Evolutionary conservation across 2,329 filamentous ascomycete species (phyloP).

Genomic region (Aspergillus spinulosporus): DNA sequence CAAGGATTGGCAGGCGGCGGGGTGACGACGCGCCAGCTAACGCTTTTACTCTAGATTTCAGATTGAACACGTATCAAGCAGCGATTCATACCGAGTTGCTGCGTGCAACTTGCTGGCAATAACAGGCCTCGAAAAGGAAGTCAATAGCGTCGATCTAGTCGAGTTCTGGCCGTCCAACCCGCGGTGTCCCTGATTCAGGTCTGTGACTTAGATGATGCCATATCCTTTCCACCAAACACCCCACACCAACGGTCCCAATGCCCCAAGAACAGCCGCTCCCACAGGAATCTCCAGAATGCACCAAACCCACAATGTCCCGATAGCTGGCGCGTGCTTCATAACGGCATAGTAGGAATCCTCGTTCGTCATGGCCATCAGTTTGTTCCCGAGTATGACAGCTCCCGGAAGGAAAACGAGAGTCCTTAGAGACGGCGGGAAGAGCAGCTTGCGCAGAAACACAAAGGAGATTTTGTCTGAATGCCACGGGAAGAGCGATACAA

Average conservation of each 20-base stretch:
- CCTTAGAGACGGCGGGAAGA: constrained; percentile 36
- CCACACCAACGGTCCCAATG: constrained; percentile 53
- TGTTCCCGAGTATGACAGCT: constrained; percentile 60
- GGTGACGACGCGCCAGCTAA: neutral
- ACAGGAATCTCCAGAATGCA: constrained; percentile 82
- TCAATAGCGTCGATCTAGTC: too few relatives aligned
- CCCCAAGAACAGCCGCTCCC: constrained; percentile 60
- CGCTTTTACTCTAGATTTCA: too few relatives aligned
- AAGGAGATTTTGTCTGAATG: constrained; percentile 28
- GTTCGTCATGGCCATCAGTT: constrained; percentile 80
- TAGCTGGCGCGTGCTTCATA: constrained; percentile 86
- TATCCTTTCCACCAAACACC: constrained; percentile 57
- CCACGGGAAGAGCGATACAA: constrained; percentile 30
- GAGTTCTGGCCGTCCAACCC: neutral
- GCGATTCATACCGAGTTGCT: too few relatives aligned
- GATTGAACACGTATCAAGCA: too few relatives aligned
- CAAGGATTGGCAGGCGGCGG: neutral
- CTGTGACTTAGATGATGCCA: constrained; percentile 34
- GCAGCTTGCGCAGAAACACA: constrained; percentile 29
- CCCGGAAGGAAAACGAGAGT: constrained; percentile 38
- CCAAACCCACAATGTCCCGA: constrained; percentile 93
- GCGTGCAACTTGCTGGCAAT: too few relatives aligned
- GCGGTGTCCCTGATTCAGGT: neutral
- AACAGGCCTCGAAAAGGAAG: too few relatives aligned
- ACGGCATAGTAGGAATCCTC: constrained; percentile 77